phyloP scores from a whole-genome alignment of 2,329 filamentous ascomycete genomes.

The Epichloe uncinata region DNA sequence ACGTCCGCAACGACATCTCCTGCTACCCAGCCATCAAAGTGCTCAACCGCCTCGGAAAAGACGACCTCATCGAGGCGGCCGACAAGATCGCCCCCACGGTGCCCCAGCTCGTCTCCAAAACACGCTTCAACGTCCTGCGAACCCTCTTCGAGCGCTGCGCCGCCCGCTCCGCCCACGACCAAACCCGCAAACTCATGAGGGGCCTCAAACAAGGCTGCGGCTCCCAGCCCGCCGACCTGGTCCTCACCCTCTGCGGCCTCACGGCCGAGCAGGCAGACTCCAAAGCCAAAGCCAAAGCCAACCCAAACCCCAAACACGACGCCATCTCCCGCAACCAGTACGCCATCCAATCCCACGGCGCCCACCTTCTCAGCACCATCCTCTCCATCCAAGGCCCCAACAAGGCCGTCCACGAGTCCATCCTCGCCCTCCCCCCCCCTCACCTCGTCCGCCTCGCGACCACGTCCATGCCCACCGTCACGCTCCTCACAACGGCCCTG shows the following conservation, averaged over 20 bases:
- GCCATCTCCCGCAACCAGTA: conserved; percentile 39
- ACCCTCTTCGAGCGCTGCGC: conserved; percentile 72
- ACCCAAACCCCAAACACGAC: conserved; percentile 10
- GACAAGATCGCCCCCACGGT: conserved; percentile 61
- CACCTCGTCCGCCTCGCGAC: conserved; percentile 52
- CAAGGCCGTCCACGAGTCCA: conserved; percentile 59
- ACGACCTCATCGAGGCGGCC: conserved; percentile 66
- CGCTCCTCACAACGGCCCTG: conserved; percentile 38
- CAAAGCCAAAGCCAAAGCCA: conserved; percentile 15
- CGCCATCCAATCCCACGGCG: conserved; percentile 53
- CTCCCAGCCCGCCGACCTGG: conserved; percentile 30
- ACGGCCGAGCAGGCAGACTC: conserved; percentile 8
- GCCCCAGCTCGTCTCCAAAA: conserved; percentile 57
- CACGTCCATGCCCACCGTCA: conserved; percentile 33
- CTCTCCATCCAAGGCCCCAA: conserved; percentile 60
- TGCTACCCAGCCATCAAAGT: conserved; percentile 76
- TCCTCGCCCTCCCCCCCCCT: conserved; percentile 46
- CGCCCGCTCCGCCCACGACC: conserved; percentile 46
- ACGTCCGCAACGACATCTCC: conserved; percentile 82
- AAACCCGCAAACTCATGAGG: conserved; percentile 34
- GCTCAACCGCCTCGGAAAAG: conserved; percentile 71
- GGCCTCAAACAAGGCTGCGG: conserved; percentile 36
- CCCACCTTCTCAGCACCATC: conserved; percentile 68
- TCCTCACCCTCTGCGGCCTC: conserved; percentile 37
- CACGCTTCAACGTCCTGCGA: conserved; percentile 66